These are phyloP conservation scores for Trichoderma breve DNA, from an alignment of 2,329 filamentous ascomycete species.

Conservation along the genomic window DNA sequence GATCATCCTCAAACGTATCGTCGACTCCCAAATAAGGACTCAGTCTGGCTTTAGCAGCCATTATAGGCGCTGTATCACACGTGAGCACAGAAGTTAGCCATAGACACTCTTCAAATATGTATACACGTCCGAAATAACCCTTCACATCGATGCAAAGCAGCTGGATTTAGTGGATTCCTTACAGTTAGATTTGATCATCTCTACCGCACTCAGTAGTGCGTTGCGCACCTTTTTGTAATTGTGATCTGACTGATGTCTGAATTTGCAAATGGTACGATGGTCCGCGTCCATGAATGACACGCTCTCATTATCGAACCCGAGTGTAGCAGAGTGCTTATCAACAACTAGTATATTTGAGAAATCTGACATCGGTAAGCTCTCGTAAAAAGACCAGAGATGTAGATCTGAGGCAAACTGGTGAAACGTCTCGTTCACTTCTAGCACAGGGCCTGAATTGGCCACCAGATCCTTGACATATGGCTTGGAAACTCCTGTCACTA, in stretches of 20 bases:
- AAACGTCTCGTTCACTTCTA: neutral
- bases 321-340: neutral
- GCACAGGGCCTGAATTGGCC: neutral
- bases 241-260: neutral
- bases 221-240: neutral
- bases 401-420: neutral
- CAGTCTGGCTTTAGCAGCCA: neutral
- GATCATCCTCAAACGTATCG: constrained; percentile 5
- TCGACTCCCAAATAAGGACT: neutral
- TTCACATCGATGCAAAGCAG: too few relatives aligned
- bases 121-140: too few relatives aligned
- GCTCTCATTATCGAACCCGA: neutral
- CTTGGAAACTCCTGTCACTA: neutral
- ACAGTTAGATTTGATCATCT: neutral
- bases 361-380: neutral
- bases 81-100: too few relatives aligned
- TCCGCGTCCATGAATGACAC: neutral
- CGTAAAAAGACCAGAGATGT: constrained; percentile 13
- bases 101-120: too few relatives aligned
- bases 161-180: too few relatives aligned
- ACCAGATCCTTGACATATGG: neutral
- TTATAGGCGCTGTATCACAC: too few relatives aligned
- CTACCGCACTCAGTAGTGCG: neutral
- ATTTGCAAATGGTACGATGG: neutral
- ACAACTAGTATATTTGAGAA: neutral